Percentiles rank a stretch among this genome's conserved stretches.
These are phyloP conservation scores for Didymella sp. DNA, from an alignment of 2,329 filamentous ascomycete genomes.

Conservation along the genomic window DNA sequence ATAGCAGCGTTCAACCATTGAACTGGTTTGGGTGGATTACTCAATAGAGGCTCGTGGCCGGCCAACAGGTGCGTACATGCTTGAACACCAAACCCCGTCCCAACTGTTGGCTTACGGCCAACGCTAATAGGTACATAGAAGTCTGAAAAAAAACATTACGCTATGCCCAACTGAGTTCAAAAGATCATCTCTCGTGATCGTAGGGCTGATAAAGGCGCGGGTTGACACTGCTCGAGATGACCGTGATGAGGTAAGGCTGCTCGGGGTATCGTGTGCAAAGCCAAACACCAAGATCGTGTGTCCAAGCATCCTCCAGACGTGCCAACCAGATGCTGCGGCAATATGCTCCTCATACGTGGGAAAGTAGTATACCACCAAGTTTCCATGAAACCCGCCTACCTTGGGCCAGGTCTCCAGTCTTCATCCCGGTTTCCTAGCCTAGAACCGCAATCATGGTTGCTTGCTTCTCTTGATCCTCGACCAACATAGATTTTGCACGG, in stretches of 20 bases:
- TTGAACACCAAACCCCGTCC: background rate
- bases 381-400: background rate
- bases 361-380: background rate
- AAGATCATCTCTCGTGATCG: background rate
- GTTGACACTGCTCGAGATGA: background rate
- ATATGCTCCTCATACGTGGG: background rate
- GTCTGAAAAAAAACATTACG: slow-evolving; percentile 4
- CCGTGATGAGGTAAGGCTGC: background rate
- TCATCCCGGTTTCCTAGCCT: slow-evolving; percentile 23
- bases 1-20: background rate
- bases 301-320: slow-evolving; percentile 16
- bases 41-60: slow-evolving; percentile 1
- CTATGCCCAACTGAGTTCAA: background rate
- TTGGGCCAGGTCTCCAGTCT: background rate
- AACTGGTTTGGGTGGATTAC: background rate
- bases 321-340: slow-evolving; percentile 3
- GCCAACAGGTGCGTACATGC: background rate
- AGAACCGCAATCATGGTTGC: slow-evolving; percentile 54
- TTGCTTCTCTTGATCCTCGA: slow-evolving; percentile 62
- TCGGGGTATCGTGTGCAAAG: slow-evolving; percentile 2
- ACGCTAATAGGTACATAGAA: slow-evolving; percentile 15
- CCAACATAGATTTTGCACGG: slow-evolving; percentile 68
- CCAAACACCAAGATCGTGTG: slow-evolving; percentile 9
- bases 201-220: background rate
- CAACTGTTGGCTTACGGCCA: slow-evolving; percentile 3